Evolutionary conservation across 2,329 filamentous ascomycete genomes (phyloP).

Genomic region (Ascocoryne sarcoides): DNA sequence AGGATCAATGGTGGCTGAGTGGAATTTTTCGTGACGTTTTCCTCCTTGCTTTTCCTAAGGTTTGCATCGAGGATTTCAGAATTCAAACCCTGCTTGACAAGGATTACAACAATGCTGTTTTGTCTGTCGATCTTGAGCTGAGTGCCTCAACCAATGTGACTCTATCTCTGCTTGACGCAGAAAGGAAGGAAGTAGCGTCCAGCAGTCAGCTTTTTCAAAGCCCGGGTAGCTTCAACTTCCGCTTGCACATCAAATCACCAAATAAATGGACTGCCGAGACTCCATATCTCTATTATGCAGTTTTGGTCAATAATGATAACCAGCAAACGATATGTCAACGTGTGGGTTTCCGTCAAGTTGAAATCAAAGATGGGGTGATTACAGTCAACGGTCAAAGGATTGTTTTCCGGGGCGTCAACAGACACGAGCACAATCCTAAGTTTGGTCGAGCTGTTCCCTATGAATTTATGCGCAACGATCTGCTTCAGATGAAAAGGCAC

Average conservation of each 20-base stretch:
- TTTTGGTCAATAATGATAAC: conserved; percentile 37
- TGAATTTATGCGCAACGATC: conserved; percentile 41
- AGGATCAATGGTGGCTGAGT: no score
- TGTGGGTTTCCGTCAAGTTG: conserved; percentile 54
- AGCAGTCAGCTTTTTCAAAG: no score
- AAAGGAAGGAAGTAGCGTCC: no score
- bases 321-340: conserved; percentile 34
- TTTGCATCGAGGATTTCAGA: conserved; percentile 47
- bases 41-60: conserved; percentile 45
- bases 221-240: no score
- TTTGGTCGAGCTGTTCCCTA: conserved; percentile 42
- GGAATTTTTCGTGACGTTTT: conserved; percentile 59
- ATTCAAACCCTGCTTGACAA: conserved; percentile 43
- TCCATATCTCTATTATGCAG: conserved; percentile 52
- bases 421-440: conserved; percentile 61
- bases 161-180: no score
- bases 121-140: no score
- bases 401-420: conserved; percentile 54
- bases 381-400: conserved; percentile 53
- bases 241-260: conserved; percentile 28
- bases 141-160: no score
- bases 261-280: conserved; percentile 59
- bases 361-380: conserved; percentile 50
- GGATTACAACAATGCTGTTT: no score
- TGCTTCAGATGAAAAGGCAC: conserved; percentile 43